Evolutionary conservation across 352 stramenopile species (phyloP).

Genomic region (Pythium chondricola): DNA sequence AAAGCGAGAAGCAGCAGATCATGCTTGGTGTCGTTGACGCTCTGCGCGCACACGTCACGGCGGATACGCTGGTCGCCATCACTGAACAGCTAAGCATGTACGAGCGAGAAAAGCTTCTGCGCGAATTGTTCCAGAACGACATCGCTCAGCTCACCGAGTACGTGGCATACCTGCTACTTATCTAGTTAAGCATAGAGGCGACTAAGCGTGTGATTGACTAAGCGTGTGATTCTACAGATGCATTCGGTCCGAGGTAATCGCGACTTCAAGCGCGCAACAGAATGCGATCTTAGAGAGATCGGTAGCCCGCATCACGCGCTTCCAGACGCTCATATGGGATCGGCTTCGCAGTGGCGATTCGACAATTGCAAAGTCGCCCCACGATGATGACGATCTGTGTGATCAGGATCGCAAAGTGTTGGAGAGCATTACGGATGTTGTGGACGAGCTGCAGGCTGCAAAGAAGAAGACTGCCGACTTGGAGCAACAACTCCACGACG

Average conservation of each 20-base stretch:
- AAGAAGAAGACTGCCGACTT: slow-evolving; percentile 27
- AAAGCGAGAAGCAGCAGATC: slow-evolving; percentile 48
- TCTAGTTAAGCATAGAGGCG: too few species aligned
- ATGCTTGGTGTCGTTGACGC: slow-evolving; percentile 41
- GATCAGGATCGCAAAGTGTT: slow-evolving; percentile 63
- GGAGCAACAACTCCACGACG: slow-evolving; percentile 33
- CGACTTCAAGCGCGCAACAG: slow-evolving; percentile 50
- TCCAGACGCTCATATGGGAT: slow-evolving; percentile 42
- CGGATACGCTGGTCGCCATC: slow-evolving; percentile 36
- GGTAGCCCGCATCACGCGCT: slow-evolving; percentile 44
- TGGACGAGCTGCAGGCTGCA: slow-evolving; percentile 41
- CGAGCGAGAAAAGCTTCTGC: slow-evolving; percentile 57
- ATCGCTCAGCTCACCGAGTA: slow-evolving; percentile 48
- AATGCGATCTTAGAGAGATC: slow-evolving; percentile 58
- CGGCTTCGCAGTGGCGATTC: slow-evolving; percentile 9
- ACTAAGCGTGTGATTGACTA: too few species aligned
- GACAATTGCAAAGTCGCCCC: neutral
- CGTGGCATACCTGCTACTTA: slow-evolving; percentile 1
- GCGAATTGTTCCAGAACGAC: slow-evolving; percentile 44
- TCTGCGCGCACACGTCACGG: slow-evolving; percentile 41
- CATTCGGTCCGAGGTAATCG: slow-evolving; percentile 38
- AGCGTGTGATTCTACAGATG: slow-evolving; percentile 23
- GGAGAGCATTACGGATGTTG: slow-evolving; percentile 37
- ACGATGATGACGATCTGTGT: slow-evolving; percentile 40
- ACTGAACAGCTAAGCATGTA: slow-evolving; percentile 41